Percentiles rank a stretch among this genome's conserved stretches.
Conservation (phyloP, 495 filamentous ascomycete genomes). For the Aspergillus wentii region DNA sequence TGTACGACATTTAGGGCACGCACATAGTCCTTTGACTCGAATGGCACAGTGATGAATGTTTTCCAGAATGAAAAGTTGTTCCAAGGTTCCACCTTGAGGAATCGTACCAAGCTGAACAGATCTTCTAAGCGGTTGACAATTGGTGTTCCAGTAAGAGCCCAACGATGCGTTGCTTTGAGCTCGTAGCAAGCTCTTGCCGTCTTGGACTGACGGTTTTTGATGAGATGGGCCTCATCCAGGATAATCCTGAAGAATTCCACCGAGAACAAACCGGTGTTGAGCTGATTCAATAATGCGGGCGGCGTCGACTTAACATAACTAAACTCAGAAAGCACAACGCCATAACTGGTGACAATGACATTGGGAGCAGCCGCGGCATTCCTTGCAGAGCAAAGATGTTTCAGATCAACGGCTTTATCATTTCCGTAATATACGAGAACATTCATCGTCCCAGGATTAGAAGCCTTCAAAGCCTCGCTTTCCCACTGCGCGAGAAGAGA, state of each 20-base stretch:
- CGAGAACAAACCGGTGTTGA: conserved; percentile 85
- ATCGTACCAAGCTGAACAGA: conserved; percentile 90
- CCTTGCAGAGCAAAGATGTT: conserved; percentile 66
- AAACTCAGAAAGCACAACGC: conserved; percentile 86
- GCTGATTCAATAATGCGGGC: no score
- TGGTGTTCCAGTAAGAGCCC: conserved; percentile 92
- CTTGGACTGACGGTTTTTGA: conserved; percentile 88
- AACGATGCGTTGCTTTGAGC: conserved; percentile 76
- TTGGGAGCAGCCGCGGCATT: conserved; percentile 78
- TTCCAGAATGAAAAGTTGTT: conserved; percentile 98
- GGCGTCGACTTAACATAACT: no score
- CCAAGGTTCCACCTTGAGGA: conserved; percentile 93
- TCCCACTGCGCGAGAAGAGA: conserved; percentile 94
- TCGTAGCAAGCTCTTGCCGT: conserved; percentile 92
- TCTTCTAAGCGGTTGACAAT: conserved; percentile 97
- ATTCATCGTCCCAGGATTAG: conserved; percentile 72
- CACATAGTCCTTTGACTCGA: conserved; percentile 90
- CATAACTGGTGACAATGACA: conserved; percentile 94
- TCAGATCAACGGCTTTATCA: conserved; percentile 74
- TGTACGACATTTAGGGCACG: conserved; percentile 95
- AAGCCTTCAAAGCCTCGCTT: conserved; percentile 87
- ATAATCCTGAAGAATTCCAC: conserved; percentile 92
- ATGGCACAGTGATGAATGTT: conserved; percentile 95
- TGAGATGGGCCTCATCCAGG: conserved; percentile 89
- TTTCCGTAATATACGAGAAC: conserved; percentile 85